Percentiles rank a stretch among this genome's conserved stretches.
Conservation (phyloP, 2,329 filamentous ascomycete genomes). For the Phyllosticta paracitricarpa region DNA sequence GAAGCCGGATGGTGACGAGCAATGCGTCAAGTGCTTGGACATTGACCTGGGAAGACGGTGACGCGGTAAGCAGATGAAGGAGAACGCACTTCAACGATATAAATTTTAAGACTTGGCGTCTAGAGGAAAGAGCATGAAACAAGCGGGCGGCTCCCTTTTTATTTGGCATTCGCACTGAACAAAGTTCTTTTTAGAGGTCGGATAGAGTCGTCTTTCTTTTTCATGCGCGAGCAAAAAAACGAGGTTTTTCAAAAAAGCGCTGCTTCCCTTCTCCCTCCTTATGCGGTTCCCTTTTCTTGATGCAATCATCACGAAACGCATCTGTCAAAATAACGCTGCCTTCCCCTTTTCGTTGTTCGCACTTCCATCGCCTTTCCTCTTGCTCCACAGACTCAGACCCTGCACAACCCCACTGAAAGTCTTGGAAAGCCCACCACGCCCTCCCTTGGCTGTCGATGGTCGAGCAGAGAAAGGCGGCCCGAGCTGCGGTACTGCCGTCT, state of each 20-base stretch:
- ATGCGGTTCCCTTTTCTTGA: neutral
- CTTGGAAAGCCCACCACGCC: neutral
- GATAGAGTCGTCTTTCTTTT: neutral
- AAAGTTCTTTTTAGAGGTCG: neutral
- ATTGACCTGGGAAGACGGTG: constrained; percentile 32
- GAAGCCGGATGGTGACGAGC: constrained; percentile 14
- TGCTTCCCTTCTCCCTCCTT: neutral
- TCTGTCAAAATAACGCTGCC: neutral
- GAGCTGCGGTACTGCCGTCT: neutral
- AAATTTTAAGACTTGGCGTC: neutral
- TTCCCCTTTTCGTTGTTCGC: neutral
- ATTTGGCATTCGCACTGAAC: neutral
- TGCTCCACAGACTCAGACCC: neutral
- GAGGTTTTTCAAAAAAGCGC: neutral
- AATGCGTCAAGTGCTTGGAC: constrained; percentile 34
- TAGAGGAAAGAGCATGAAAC: neutral
- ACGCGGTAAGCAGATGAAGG: neutral
- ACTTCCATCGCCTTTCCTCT: neutral
- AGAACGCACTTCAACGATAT: neutral
- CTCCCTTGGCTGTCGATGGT: neutral
- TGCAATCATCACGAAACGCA: neutral
- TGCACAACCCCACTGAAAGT: neutral
- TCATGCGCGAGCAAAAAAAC: neutral
- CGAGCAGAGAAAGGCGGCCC: neutral
- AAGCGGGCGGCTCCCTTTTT: neutral